Base-by-base conservation (phyloP, 306 rosid species). In the Hippophae rhamnoides region DNA sequence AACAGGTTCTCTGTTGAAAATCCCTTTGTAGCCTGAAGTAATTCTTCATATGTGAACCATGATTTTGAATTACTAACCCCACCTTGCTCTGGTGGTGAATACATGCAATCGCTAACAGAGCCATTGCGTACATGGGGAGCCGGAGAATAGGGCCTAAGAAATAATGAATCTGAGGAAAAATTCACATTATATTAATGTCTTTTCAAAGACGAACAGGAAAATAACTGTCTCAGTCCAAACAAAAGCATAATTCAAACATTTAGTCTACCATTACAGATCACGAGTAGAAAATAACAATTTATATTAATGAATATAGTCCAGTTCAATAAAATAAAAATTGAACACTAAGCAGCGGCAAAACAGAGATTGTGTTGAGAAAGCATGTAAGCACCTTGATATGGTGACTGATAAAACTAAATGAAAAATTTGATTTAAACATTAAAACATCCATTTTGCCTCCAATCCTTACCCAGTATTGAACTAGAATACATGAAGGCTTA, bases 11-110 rank as follows among this genome's bases (percentile, higher is more conserved):
- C 57, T 8, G 66, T 56, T 0, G 95, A 84, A 76, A 88, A 92
- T 13, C 96, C 89, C 64, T 76, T 9, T 43, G 97, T 92, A 43
- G 99, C 99, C 67, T 88, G 88, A 61, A 54, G 9, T 70, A 92
- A 83, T 51, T 92, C 99, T 65, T 92, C 97, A 60, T 84, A 85
- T 14, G 86, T 68, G 76, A 92, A 92, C 76, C 85, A 77, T 54
- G 93, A 68, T 63, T 75, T 84, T 57, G 99, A 88, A 75, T 77
- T 74, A 77, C 78, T 76, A 61, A 79, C 77, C 11, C 84, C 89
- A 65, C 93, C 82, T 31, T 78, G 75, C 47, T 92, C 96, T 7
- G 96, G 80, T 53, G 90, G 79, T 8, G 95, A 62, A 72, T 92
- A 79, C 60, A 73, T 45, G 5, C 60, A 78, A 31, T 82, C 88